Percentiles rank a stretch among this genome's conserved stretches.
phyloP scores from a whole-genome alignment of 2,329 filamentous ascomycete genomes.

The Fusarium torreyae region DNA sequence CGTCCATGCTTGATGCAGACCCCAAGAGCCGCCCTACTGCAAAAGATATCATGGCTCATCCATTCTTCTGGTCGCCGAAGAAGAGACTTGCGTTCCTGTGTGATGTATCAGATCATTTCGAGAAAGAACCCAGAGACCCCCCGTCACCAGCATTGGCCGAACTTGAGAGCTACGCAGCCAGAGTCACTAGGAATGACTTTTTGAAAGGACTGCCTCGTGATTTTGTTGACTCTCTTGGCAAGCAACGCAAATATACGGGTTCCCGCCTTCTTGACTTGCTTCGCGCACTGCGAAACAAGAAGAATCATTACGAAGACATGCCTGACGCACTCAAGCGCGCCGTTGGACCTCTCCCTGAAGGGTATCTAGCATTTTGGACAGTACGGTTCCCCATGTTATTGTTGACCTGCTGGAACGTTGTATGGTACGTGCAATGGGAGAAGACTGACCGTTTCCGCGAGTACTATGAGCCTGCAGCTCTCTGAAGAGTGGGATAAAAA shows the following conservation, averaged over 20 bases:
- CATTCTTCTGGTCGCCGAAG: slow-evolving; percentile 95
- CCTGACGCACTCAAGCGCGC: slow-evolving; percentile 78
- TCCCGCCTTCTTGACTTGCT: slow-evolving; percentile 87
- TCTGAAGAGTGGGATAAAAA: slow-evolving; percentile 38
- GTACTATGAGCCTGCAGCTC: slow-evolving; percentile 73
- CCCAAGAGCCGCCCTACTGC: slow-evolving; percentile 77
- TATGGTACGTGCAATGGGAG: slow-evolving; percentile 76
- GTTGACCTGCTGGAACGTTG: slow-evolving; percentile 82
- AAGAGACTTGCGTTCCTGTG: slow-evolving; percentile 94
- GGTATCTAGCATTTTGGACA: slow-evolving; percentile 89
- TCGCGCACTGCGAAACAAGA: slow-evolving; percentile 93
- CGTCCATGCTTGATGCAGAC: slow-evolving; percentile 77
- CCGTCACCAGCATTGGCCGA: slow-evolving; percentile 77
- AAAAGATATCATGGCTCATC: slow-evolving; percentile 87
- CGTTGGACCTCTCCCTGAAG: slow-evolving; percentile 82
- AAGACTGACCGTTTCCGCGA: slow-evolving; percentile 77
- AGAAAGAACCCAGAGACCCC: slow-evolving; percentile 89
- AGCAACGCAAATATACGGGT: slow-evolving; percentile 95
- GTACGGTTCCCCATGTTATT: slow-evolving; percentile 83
- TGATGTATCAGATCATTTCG: slow-evolving; percentile 96
- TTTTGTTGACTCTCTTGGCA: slow-evolving; percentile 91
- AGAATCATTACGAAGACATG: slow-evolving; percentile 98
- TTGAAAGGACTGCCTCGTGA: slow-evolving; percentile 80
- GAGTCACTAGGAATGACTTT: slow-evolving; percentile 80
- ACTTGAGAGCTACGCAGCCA: slow-evolving; percentile 68